phyloP scores from a whole-genome alignment of 495 filamentous ascomycete species.

The Staphylotrichum longicolle region DNA sequence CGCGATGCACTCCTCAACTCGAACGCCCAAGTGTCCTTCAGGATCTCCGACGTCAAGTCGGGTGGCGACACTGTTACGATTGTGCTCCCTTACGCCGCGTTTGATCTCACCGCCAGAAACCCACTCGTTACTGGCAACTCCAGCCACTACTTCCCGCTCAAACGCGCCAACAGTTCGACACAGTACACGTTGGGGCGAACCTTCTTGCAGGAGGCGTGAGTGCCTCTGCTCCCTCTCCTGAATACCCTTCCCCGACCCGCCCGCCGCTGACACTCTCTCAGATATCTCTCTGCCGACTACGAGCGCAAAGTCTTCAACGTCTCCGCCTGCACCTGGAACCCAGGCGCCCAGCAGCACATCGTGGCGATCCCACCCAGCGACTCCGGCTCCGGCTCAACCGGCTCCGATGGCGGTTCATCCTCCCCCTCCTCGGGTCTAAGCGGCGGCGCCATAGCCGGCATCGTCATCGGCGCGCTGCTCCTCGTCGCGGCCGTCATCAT shows the following conservation, averaged over 20 bases:
- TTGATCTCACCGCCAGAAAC: neutral
- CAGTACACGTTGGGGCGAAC: conserved; percentile 1
- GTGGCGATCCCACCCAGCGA: neutral
- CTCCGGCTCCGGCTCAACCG: neutral
- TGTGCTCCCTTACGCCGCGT: neutral
- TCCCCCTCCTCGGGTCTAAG: neutral
- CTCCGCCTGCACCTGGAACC: neutral
- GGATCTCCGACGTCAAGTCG: neutral
- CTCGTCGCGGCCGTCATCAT: neutral
- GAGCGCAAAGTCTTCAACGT: conserved; percentile 1
- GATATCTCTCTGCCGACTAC: neutral
- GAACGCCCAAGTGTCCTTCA: neutral
- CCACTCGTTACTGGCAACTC: neutral
- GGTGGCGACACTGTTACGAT: neutral
- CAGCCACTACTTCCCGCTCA: neutral
- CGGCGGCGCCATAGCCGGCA: neutral
- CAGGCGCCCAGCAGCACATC: neutral
- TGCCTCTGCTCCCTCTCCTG: neutral
- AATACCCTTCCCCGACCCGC: neutral
- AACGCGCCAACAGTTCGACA: neutral
- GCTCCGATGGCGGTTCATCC: neutral
- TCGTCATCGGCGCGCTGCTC: neutral
- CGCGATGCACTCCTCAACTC: neutral
- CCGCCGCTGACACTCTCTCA: neutral
- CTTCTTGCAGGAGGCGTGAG: conserved; percentile 4